Conservation (phyloP, 1,139 yeast genomes). For the Hemisphaericaspora xylanilytica region DNA sequence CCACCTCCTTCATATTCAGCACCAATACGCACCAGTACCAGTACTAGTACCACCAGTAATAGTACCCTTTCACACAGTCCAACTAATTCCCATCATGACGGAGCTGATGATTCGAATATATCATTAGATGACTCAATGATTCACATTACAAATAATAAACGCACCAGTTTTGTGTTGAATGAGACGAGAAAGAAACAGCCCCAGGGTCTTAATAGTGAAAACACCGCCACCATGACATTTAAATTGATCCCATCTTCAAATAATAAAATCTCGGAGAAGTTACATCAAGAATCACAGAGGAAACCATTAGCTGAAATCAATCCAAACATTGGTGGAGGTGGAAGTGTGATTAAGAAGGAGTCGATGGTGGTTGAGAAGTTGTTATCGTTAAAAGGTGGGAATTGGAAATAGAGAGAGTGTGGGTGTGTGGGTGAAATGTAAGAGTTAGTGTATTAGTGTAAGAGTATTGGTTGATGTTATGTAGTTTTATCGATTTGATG, state of each 20-base stretch:
- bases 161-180: slow-evolving; percentile 25
- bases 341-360: slow-evolving; percentile 2
- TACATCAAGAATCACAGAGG: slow-evolving; percentile 19
- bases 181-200: slow-evolving; percentile 44
- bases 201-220: slow-evolving; percentile 29
- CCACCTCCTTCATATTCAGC: not conserved
- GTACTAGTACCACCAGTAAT: not conserved
- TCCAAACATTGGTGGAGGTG: not conserved
- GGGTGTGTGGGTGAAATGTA: too few relatives aligned
- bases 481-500: too few relatives aligned
- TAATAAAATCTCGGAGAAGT: slow-evolving; percentile 17
- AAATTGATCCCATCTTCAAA: slow-evolving; percentile 33
- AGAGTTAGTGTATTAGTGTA: not conserved
- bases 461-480: not conserved
- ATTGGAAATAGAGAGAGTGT: not conserved
- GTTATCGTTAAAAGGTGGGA: slow-evolving; percentile 2
- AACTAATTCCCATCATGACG: too few relatives aligned
- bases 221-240: slow-evolving; percentile 40
- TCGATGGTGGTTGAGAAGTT: slow-evolving; percentile 3
- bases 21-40: not conserved
- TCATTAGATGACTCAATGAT: slow-evolving; percentile 24
- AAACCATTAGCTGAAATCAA: slow-evolving; percentile 28
- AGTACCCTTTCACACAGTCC: not conserved
- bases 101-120: slow-evolving; percentile 18
- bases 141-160: slow-evolving; percentile 9